phyloP scores from a whole-genome alignment of 257 asterid genomes.

The Gardenia jasminoides region DNA sequence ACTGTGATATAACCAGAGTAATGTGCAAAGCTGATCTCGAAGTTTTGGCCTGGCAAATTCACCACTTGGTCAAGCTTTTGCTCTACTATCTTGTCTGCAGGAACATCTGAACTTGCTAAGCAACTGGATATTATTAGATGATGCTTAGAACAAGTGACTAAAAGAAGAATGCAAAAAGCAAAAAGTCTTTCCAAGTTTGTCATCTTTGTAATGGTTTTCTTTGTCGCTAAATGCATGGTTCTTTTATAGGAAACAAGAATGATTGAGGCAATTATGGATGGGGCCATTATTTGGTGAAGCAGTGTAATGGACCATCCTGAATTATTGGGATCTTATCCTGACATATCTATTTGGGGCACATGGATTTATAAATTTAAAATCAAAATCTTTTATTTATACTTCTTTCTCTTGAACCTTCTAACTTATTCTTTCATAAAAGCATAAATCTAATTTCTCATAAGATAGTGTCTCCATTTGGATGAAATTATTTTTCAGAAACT shows the following conservation, averaged over 20 bases:
- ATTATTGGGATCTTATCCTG: too few relatives aligned
- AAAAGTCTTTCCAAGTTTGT: background rate
- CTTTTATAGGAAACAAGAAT: background rate
- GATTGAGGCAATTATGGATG: background rate
- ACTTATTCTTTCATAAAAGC: too few relatives aligned
- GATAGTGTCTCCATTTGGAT: too few relatives aligned
- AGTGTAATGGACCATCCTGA: background rate
- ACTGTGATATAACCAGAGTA: constrained; percentile 69
- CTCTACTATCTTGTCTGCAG: constrained; percentile 27
- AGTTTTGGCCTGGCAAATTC: constrained; percentile 68
- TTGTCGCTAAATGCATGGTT: background rate
- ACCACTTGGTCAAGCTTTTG: constrained; percentile 50
- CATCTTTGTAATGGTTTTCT: background rate
- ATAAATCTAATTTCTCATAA: too few relatives aligned
- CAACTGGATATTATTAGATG: background rate
- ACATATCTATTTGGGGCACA: too few relatives aligned
- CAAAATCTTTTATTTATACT: too few relatives aligned
- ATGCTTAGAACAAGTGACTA: background rate
- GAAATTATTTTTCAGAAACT: too few relatives aligned
- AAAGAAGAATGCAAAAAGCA: background rate
- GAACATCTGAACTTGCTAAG: background rate
- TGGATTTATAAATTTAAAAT: too few relatives aligned
- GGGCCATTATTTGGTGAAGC: background rate
- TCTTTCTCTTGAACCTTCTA: too few relatives aligned
- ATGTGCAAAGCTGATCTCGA: constrained; percentile 60